Evolutionary conservation across 2,329 filamentous ascomycete species (phyloP), one percentile per base, ranked within the genome.

Genomic region (Neopestalotiopsis sp.): DNA sequence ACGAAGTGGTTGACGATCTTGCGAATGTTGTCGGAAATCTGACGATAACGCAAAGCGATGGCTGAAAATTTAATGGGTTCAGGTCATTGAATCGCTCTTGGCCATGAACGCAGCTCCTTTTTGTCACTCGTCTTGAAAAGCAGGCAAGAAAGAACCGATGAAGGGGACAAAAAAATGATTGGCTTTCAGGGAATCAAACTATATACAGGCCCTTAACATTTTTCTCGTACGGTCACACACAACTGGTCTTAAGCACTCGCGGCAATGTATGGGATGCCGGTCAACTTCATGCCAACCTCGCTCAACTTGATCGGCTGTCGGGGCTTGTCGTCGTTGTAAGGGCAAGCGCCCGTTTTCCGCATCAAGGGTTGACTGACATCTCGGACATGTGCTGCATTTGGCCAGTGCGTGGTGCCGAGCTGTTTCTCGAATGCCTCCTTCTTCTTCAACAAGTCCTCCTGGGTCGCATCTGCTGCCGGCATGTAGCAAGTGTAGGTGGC

Each of bases 211-310:
- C 24, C 10, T 17, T 9, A 30, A 28, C 12, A 20, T 12, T 24
- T 24, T 24, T n/a, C 6, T 9, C 17, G 3, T 30, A 45, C 17
- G 6, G n/a, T n/a, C 5, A 2, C 12, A 4, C 28, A 12, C 20
- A 24, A 17, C 20, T 59, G 24, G n/a, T 30, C 24, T 59, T 24
- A 66, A 40, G 64, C 64, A 24, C 45, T 57, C 6, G 64, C 49
- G n/a, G 64, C 34, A 67, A 77, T 74, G 20, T 85, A 86, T 12
- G 84, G 83, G 69, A 86, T 84, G 2, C 84, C 84, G 1, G 83
- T 86, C 66, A 86, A 72, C 72, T 80, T 83, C 72, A 81, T 84
- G 1, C 79, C 81, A 30, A 82, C 71, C 75, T 84, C 83, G 68
- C 75, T 75, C 40, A 85, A 71, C 28, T 82, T 79, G 1, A 81